These are phyloP conservation scores for Seiridium cupressi DNA, from an alignment of 2,329 filamentous ascomycete genomes.

Conservation along the genomic window DNA sequence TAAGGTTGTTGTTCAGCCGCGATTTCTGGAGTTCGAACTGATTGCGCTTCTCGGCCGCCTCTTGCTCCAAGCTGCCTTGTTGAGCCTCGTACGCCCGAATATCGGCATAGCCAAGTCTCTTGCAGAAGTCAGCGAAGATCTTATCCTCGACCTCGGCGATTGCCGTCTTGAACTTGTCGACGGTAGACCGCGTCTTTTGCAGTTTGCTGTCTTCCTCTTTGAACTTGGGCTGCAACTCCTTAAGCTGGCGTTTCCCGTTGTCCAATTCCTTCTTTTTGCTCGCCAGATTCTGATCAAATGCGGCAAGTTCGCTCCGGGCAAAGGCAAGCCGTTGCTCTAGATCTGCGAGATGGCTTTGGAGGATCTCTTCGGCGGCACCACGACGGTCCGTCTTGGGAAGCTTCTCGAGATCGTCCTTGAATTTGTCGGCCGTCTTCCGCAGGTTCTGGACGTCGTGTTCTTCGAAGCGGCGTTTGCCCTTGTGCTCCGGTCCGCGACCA, in stretches of 20 bases:
- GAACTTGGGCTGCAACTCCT: conserved; percentile 75
- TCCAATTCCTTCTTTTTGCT: conserved; percentile 83
- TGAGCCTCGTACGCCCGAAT: conserved; percentile 93
- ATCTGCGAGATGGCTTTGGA: conserved; percentile 76
- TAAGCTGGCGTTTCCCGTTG: conserved; percentile 69
- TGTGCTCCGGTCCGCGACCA: conserved; percentile 75
- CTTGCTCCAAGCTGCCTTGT: conserved; percentile 88
- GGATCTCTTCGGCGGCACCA: conserved; percentile 72
- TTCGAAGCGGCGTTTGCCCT: conserved; percentile 80
- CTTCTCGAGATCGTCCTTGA: conserved; percentile 73
- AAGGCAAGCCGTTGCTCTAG: conserved; percentile 75
- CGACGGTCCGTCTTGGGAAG: conserved; percentile 77
- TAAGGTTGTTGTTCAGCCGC: conserved; percentile 62
- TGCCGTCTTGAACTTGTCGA: conserved; percentile 54
- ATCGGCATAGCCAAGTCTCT: conserved; percentile 79
- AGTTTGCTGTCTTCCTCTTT: conserved; percentile 69
- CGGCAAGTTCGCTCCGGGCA: conserved; percentile 71
- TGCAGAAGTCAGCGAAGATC: conserved; percentile 83
- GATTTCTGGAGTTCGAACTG: conserved; percentile 85
- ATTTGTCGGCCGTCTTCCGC: conserved; percentile 71
- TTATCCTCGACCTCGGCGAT: conserved; percentile 84
- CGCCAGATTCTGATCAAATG: conserved; percentile 77
- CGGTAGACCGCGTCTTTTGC: conserved; percentile 50
- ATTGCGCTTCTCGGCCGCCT: conserved; percentile 81
- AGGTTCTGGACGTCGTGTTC: conserved; percentile 86